A percentile compares a stretch with the other conserved stretches of the same genome.
Evolutionary conservation across 2,329 filamentous ascomycete genomes (phyloP).

Genomic region (Hypomyces perniciosus): DNA sequence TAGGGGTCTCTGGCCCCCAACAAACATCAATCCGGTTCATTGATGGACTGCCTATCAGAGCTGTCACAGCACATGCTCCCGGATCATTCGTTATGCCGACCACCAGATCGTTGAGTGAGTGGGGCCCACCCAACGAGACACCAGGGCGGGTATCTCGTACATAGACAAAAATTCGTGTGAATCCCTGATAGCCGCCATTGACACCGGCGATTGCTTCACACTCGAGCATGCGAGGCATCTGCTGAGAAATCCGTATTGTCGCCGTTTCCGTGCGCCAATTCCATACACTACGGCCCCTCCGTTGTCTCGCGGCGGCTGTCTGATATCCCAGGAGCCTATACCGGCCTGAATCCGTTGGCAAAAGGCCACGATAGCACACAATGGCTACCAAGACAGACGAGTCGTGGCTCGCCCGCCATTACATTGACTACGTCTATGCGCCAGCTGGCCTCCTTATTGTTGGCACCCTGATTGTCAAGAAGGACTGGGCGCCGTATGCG

Average conservation of each 20-base stretch:
- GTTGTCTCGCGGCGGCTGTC: not conserved
- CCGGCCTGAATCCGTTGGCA: too few relatives aligned
- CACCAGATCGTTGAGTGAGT: not conserved
- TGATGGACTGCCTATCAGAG: too few relatives aligned
- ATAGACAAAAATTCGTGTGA: not conserved
- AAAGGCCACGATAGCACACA: constrained; percentile 1
- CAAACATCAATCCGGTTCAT: not conserved
- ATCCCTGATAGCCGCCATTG: not conserved
- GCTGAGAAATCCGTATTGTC: not conserved
- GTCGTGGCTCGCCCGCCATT: constrained; percentile 49
- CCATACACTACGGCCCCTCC: not conserved
- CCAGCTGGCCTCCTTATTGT: constrained; percentile 73
- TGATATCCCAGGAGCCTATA: too few relatives aligned
- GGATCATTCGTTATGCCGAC: constrained; percentile 11
- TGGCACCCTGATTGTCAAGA: constrained; percentile 72
- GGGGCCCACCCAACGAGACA: constrained; percentile 3
- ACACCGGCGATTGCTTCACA: not conserved
- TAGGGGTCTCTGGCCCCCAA: not conserved
- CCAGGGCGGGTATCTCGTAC: too few relatives aligned
- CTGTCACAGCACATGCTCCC: not conserved
- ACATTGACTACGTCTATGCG: constrained; percentile 75
- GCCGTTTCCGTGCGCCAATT: not conserved
- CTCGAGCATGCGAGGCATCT: not conserved
- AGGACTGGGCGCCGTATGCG: constrained; percentile 68
- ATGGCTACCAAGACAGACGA: constrained; percentile 23